Percentiles rank a stretch among this genome's conserved stretches.
These are phyloP conservation scores for Penstemon newberryi DNA, from an alignment of 257 asterid species.

Conservation along the genomic window DNA sequence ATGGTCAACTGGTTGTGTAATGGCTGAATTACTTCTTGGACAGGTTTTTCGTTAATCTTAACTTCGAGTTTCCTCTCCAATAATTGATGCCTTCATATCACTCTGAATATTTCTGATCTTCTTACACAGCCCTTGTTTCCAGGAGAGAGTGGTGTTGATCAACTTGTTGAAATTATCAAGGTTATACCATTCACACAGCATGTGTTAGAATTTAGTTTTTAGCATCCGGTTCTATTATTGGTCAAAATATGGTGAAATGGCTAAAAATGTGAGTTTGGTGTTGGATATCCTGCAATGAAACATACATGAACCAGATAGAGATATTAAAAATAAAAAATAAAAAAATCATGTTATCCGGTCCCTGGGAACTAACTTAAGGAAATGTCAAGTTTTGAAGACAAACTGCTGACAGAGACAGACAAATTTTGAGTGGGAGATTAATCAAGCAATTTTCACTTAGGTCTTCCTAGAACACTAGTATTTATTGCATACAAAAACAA, in stretches of 20 bases:
- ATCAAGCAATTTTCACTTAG: background rate
- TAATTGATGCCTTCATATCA: constrained; percentile 19
- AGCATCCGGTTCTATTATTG: constrained; percentile 19
- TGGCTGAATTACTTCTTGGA: constrained; percentile 98
- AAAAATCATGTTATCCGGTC: background rate
- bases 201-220: constrained; percentile 9
- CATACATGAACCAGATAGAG: background rate
- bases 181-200: constrained; percentile 37
- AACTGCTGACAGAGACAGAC: background rate
- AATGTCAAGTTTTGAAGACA: constrained; percentile 6
- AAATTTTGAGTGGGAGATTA: background rate
- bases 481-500: background rate
- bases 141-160: constrained; percentile 99
- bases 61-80: constrained; percentile 15
- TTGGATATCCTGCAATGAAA: constrained; percentile 14
- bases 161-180: constrained; percentile 94
- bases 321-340: background rate
- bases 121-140: constrained; percentile 86
- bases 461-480: background rate
- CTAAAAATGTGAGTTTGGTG: constrained; percentile 11
- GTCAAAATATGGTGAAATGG: constrained; percentile 9
- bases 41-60: constrained; percentile 50
- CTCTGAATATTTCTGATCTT: constrained; percentile 35
- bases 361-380: background rate
- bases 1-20: constrained; percentile 98